Percentiles rank a stretch among this genome's conserved stretches.
These are phyloP conservation scores for Cordyceps tenuipes DNA, from an alignment of 2,329 filamentous ascomycete species.

Conservation along the genomic window DNA sequence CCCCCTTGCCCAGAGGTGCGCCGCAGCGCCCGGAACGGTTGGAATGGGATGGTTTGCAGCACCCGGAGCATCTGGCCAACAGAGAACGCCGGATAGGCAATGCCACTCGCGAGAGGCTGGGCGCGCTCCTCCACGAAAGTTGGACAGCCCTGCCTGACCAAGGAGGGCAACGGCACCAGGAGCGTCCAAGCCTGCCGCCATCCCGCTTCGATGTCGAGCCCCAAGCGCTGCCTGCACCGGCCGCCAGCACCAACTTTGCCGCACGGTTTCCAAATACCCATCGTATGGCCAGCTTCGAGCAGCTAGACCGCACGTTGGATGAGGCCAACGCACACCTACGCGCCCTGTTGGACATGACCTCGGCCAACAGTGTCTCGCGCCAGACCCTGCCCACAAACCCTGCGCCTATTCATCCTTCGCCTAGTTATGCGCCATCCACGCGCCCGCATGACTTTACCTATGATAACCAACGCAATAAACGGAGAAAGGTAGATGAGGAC, in stretches of 20 bases:
- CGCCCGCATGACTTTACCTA: conserved; percentile 34
- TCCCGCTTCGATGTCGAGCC: not conserved
- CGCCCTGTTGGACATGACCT: conserved; percentile 33
- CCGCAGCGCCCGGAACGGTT: not conserved
- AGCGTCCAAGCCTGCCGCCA: not conserved
- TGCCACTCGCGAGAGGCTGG: conserved; percentile 2
- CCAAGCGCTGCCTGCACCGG: not conserved
- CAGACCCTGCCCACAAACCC: conserved; percentile 19
- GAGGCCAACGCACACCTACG: conserved; percentile 36
- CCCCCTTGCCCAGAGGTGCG: not conserved
- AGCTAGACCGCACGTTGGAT: conserved; percentile 31
- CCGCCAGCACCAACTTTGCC: not conserved
- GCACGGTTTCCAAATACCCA: not conserved
- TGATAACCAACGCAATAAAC: conserved; percentile 49
- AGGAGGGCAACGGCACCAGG: not conserved
- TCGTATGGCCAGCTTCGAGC: conserved; percentile 23
- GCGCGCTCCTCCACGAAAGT: conserved; percentile 6
- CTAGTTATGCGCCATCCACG: conserved; percentile 25
- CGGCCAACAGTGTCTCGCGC: conserved; percentile 22
- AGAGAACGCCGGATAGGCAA: not conserved
- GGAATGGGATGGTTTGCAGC: no score
- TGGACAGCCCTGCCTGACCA: not conserved
- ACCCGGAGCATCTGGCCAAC: no score
- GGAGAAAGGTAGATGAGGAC: conserved; percentile 63
- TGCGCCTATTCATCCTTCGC: conserved; percentile 17